Base-by-base conservation (phyloP, 208 protist genomes). In the Crithidia fasciculata region DNA sequence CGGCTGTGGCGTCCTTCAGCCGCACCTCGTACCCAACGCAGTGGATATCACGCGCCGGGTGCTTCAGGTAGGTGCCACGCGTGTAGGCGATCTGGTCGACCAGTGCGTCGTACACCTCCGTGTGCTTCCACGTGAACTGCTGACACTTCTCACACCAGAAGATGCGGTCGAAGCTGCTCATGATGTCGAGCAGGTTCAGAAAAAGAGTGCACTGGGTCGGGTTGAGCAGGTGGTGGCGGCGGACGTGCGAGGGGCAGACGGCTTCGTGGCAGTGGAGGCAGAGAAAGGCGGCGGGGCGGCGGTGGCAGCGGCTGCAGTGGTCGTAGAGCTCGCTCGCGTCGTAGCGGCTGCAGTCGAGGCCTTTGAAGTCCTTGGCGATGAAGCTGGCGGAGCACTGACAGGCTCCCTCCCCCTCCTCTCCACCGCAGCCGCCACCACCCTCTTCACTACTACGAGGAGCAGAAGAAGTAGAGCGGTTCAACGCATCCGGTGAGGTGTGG, bases 121-220 rank as follows among this genome's bases (percentile, higher is more conserved):
- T 92, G 71, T 94, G 75, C 69, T 82, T 83, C 85, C 87, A 94
- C 28, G 89, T 94, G 73, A 94, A 94, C 36, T 73, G 76, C 58
- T 65, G 56, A 47, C 89, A 94, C 72, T 74, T 77, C 69, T 94
- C 89, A 65, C 89, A 94, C 89, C 89, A 94, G 57, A 92, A 94
- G 49, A 92, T 81, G 49, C 89, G 84, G 60, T 91, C 82, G 61
- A 85, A 94, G 78, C 85, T 91, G 37, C 78, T 90, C 82, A 85
- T 90, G 65, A 94, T 89, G 64, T 94, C 89, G 12, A 88, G 80
- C n/a, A 85, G 53, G 56, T 94, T 94, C 10, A 94, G 54, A 69
- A 89, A 94, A 13, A 94, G 78, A 12, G 82, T 87, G 63, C 89
- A 94, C 66, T 53, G 41, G 8, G 39, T 50, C n/a, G 80, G 67